Conservation (phyloP, 352 stramenopile species). For the Discostella stelligera region DNA sequence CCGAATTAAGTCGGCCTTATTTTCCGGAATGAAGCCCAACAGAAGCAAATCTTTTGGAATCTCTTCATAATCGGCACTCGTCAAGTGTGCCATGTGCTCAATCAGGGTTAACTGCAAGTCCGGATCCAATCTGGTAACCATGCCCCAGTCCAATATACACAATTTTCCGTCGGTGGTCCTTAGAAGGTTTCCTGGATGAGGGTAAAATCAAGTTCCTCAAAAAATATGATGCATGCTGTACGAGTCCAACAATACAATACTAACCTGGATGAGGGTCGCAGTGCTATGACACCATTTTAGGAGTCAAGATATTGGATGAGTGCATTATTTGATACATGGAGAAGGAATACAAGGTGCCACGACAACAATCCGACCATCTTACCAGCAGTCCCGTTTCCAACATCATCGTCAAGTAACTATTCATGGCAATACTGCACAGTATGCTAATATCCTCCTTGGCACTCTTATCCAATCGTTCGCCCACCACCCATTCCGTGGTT, state of each 20-base stretch:
- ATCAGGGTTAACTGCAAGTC: slow-evolving; percentile 64
- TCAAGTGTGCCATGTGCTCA: slow-evolving; percentile 73
- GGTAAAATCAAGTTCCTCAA: not conserved
- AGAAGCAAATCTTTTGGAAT: slow-evolving; percentile 64
- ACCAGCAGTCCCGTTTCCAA: slow-evolving; percentile 15
- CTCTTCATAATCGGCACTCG: slow-evolving; percentile 60
- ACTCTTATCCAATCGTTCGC: slow-evolving; percentile 53
- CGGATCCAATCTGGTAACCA: slow-evolving; percentile 59
- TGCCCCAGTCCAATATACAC: slow-evolving; percentile 75
- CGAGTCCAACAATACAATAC: no score
- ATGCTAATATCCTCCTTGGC: slow-evolving; percentile 61
- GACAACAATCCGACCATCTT: not conserved
- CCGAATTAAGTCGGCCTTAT: slow-evolving; percentile 49
- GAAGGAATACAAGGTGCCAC: not conserved
- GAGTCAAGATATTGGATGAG: not conserved
- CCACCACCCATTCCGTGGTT: slow-evolving; percentile 72
- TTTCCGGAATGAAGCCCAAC: slow-evolving; percentile 56
- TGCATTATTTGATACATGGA: not conserved
- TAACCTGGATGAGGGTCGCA: not conserved
- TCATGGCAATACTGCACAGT: slow-evolving; percentile 73
- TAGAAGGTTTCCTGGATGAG: slow-evolving; percentile 65
- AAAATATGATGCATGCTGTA: no score
- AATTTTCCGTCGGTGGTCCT: slow-evolving; percentile 63
- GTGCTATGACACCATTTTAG: not conserved
- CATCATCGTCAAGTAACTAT: slow-evolving; percentile 77